These are phyloP conservation scores for Iberis pinnata DNA, from an alignment of 345 rosid species.

Conservation along the genomic window DNA sequence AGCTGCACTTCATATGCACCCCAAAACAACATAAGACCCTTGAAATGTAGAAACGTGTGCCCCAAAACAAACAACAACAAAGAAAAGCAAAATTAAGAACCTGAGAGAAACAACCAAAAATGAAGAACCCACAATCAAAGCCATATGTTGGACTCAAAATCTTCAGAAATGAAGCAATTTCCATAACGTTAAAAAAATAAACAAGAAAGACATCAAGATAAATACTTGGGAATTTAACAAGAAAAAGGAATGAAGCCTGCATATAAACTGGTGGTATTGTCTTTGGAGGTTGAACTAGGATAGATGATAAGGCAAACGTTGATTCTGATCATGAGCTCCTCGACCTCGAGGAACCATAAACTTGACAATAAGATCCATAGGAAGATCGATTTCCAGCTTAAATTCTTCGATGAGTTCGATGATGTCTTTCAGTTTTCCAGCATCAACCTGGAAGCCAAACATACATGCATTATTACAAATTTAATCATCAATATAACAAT, in stretches of 20 bases:
- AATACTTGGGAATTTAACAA: no score
- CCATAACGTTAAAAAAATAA: conserved; percentile 28
- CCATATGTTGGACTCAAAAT: conserved; percentile 25
- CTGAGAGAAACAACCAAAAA: conserved; percentile 38
- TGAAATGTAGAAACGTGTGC: conserved; percentile 30
- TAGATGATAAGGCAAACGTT: not conserved
- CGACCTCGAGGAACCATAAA: conserved; percentile 21
- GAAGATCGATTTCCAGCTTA: conserved; percentile 26
- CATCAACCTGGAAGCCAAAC: conserved; percentile 23
- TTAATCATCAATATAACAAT: no score
- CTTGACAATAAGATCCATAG: conserved; percentile 17
- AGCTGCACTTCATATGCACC: conserved; percentile 18
- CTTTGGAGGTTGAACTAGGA: not conserved
- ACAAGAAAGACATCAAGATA: conserved; percentile 8
- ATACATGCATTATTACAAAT: no score
- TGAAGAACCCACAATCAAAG: conserved; percentile 38
- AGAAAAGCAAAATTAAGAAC: conserved; percentile 29
- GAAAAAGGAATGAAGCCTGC: no score
- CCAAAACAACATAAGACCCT: no score
- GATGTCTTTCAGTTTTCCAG: conserved; percentile 18
- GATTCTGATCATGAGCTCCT: conserved; percentile 16
- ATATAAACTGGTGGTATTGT: no score
- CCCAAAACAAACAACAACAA: conserved; percentile 37
- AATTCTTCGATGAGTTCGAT: conserved; percentile 22
- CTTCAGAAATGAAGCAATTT: conserved; percentile 35